phyloP scores from a whole-genome alignment of 768 basidiomycete species.

The Boletus pseudopeckii region DNA sequence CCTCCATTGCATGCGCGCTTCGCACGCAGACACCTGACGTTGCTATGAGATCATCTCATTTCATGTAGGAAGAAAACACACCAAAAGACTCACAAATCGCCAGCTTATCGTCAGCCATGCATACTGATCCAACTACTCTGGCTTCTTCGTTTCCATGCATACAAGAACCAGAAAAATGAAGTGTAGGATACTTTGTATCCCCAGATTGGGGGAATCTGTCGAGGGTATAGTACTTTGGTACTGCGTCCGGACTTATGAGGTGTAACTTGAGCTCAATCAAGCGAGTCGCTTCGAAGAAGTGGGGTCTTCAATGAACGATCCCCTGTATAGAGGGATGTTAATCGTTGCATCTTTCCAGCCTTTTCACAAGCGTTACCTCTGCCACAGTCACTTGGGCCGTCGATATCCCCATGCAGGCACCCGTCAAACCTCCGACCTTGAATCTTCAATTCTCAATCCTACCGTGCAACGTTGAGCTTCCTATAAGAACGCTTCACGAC shows the following conservation, averaged over 20 bases:
- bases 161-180: constrained; percentile 47
- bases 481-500: too few relatives aligned
- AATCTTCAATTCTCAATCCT: too few relatives aligned
- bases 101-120: constrained; percentile 50
- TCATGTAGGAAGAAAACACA: constrained; percentile 19
- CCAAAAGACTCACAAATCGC: constrained; percentile 65
- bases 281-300: constrained; percentile 63
- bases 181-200: constrained; percentile 36
- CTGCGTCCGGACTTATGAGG: constrained; percentile 35
- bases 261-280: constrained; percentile 56
- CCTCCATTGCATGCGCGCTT: constrained; percentile 58
- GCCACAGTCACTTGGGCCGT: too few relatives aligned
- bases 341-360: too few relatives aligned
- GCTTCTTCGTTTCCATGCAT: constrained; percentile 40
- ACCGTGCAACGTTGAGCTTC: too few relatives aligned
- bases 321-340: too few relatives aligned
- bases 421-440: too few relatives aligned
- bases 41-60: constrained; percentile 10
- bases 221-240: constrained; percentile 18
- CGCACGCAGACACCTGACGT: constrained; percentile 51
- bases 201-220: constrained; percentile 22
- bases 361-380: too few relatives aligned
- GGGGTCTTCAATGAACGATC: constrained; percentile 47
- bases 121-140: constrained; percentile 47
- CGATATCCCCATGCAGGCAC: too few relatives aligned